These are phyloP conservation scores for Daphne laureola DNA, from an alignment of 441 rosid species.

Conservation along the genomic window DNA sequence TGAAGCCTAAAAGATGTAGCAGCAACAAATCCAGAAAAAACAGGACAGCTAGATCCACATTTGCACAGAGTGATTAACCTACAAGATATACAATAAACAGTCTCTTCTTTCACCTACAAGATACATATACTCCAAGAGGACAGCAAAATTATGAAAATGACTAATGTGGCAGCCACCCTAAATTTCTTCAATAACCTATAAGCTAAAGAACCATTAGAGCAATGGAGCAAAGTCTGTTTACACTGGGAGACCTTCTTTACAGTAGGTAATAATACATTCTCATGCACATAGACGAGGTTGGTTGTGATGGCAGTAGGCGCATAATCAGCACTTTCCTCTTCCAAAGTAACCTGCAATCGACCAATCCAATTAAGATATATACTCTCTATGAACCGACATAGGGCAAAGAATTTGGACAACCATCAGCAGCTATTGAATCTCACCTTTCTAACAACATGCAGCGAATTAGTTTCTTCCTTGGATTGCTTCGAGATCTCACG, in stretches of 20 bases:
- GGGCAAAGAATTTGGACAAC: slow-evolving; percentile 7
- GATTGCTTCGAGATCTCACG: slow-evolving; percentile 12
- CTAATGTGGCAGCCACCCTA: slow-evolving; percentile 24
- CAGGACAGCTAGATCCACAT: no score
- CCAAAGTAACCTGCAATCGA: slow-evolving; percentile 27
- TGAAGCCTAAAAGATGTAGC: no score
- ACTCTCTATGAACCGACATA: slow-evolving; percentile 12
- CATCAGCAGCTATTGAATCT: slow-evolving; percentile 21
- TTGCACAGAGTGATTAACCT: no score
- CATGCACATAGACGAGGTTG: slow-evolving; percentile 14
- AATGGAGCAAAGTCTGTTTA: slow-evolving; percentile 21
- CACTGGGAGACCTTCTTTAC: slow-evolving; percentile 11
- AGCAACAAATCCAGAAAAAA: no score
- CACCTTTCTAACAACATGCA: slow-evolving; percentile 36
- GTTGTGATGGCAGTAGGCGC: slow-evolving; percentile 11
- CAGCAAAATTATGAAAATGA: slow-evolving; percentile 28
- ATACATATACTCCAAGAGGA: slow-evolving; percentile 18
- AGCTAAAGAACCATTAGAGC: slow-evolving; percentile 16
- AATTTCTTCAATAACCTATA: slow-evolving; percentile 14
- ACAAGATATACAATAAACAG: no score
- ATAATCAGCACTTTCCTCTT: slow-evolving; percentile 9
- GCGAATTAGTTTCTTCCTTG: slow-evolving; percentile 18
- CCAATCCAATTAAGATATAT: slow-evolving; percentile 15
- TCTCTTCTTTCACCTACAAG: not conserved
- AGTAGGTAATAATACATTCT: slow-evolving; percentile 9